Conservation (phyloP, 225 moss, liverwort and hornwort species). For the Sphagnum tenellum region DNA sequence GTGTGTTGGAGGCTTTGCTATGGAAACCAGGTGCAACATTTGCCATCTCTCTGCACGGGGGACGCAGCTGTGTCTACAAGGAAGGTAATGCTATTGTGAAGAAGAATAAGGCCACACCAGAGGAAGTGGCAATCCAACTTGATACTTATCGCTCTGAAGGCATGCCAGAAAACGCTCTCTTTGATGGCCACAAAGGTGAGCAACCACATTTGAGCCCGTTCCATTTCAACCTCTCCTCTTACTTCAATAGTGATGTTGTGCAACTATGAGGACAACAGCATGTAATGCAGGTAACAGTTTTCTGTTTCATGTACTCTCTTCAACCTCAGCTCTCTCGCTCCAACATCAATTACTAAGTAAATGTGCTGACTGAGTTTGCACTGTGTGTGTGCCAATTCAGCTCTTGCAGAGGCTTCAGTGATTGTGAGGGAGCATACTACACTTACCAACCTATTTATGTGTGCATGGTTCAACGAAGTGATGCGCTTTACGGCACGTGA, state of each 20-base stretch:
- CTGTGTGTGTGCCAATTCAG: constrained; percentile 12
- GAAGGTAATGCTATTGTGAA: constrained; percentile 78
- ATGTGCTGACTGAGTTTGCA: too few species aligned
- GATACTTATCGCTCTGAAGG: constrained; percentile 64
- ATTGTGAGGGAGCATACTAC: constrained; percentile 90
- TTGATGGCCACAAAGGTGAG: constrained; percentile 70
- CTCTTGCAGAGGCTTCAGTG: constrained; percentile 87
- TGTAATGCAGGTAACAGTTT: too few species aligned
- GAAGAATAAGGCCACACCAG: constrained; percentile 83
- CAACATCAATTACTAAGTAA: too few species aligned
- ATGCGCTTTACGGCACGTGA: constrained; percentile 93
- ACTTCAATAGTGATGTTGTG: too few species aligned
- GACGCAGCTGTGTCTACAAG: constrained; percentile 78
- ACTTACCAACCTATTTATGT: constrained; percentile 91
- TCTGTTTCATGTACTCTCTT: too few species aligned
- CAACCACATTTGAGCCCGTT: background rate
- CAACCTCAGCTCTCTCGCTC: too few species aligned
- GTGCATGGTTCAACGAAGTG: constrained; percentile 98
- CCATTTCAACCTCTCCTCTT: too few species aligned
- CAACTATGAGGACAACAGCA: too few species aligned
- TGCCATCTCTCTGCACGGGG: constrained; percentile 92
- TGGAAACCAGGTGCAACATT: constrained; percentile 57
- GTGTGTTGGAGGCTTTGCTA: constrained; percentile 79
- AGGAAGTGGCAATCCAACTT: constrained; percentile 72
- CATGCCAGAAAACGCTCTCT: constrained; percentile 56